Evolutionary conservation across 164 flowering plant species (phyloP).

Genomic region (Saururus chinensis): DNA sequence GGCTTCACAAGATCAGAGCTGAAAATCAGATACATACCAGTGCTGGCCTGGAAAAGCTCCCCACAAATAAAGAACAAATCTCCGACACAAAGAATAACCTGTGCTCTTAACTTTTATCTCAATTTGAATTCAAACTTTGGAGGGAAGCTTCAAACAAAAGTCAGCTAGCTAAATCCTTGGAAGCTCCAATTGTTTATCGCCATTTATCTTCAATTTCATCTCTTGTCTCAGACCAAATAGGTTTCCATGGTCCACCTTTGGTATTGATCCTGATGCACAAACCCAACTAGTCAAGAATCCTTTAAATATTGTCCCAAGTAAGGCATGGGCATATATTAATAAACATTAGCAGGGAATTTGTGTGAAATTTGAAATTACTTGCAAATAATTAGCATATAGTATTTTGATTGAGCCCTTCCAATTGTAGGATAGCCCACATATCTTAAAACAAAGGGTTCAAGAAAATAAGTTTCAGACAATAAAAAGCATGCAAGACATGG

Average conservation of each 20-base stretch:
- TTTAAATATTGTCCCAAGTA: not conserved
- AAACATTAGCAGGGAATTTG: not conserved
- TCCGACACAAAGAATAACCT: too few relatives aligned
- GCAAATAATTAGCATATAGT: not conserved
- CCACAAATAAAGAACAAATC: too few relatives aligned
- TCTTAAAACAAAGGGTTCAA: not conserved
- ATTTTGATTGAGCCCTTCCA: not conserved
- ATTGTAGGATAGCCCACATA: not conserved
- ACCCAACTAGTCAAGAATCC: not conserved
- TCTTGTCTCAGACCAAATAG: slow-evolving; percentile 36
- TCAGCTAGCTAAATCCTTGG: not conserved
- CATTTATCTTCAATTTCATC: slow-evolving; percentile 12
- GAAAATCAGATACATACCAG: too few relatives aligned
- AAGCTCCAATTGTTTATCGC: slow-evolving; percentile 2
- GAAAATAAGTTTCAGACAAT: not conserved
- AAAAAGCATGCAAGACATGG: too few relatives aligned
- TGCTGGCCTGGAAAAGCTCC: too few relatives aligned
- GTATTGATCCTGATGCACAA: slow-evolving; percentile 42
- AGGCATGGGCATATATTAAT: not conserved
- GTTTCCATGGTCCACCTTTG: slow-evolving; percentile 72
- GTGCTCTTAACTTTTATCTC: not conserved
- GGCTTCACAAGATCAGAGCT: too few relatives aligned
- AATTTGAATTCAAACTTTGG: not conserved
- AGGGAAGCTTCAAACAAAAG: not conserved
- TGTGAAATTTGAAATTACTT: not conserved